Evolutionary conservation across 1,284 basidiomycete species (phyloP), one percentile per base, ranked within the genome.

Genomic region (Trichosporon sp.): DNA sequence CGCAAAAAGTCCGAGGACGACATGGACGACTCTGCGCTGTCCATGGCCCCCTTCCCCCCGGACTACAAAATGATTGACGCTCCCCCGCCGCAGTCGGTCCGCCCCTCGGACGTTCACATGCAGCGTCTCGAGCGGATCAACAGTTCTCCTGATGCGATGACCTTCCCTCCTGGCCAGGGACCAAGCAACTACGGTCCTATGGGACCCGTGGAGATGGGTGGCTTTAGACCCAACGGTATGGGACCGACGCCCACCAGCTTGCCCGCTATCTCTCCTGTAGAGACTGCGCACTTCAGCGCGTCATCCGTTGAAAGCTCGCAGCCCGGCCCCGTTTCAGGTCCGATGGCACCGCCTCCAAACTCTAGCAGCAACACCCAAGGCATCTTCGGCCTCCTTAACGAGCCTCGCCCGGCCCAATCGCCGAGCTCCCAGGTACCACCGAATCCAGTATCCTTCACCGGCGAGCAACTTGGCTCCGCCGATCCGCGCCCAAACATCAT

Each of bases 401-500:
- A 42, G 0, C n/a, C 68, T 2, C 65, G 65, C 12, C 60, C 68
- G 23, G 34, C 53, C 3, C 63, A 64, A 23, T 66, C 68, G 25
- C 65, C 65, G 32, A 62, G 34, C 64, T 18, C 47, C 6, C 35
- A n/a, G n/a, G 15, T 64, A 21, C 42, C 65, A 12, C 38, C 60
- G 18, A 27, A 23, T 35, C 25, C 31, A 23, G 53, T 31, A 27
- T 58, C 65, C 18, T 69, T 53, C 44, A 21, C 64, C 15, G 60
- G 44, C 27, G 71, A 74, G 27, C 38, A 56, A 21, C 70, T 81
- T 6, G 81, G 81, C 2, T 70, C 74, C 1, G 68, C 68, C 13
- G 81, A 83, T 68, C 74, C 74, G 3, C 70, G 81, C 27, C 66
- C 71, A 15, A 77, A 80, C 70, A 74, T 81, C 58, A 75, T 83